Evolutionary conservation across 2,329 filamentous ascomycete genomes (phyloP), one percentile per base, ranked within the genome.

Genomic region (Fusarium sp.): DNA sequence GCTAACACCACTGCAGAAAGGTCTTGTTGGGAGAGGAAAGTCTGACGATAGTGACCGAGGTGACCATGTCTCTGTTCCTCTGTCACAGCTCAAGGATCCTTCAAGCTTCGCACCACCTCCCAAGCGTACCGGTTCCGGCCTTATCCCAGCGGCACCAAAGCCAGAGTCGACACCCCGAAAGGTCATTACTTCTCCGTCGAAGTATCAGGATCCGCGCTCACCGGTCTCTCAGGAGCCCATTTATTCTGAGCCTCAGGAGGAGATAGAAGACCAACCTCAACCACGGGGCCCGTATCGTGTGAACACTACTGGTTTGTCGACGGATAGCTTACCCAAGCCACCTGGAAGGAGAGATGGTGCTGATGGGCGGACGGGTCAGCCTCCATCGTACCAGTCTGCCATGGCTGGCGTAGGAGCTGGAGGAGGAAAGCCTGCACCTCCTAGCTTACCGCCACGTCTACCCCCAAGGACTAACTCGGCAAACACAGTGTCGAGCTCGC

Each of bases 61-160:
- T 32, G 71, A 78, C 56, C 82, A 83, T 68, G 77, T 80, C 44
- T 79, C 86, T 32, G 83, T 84, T 17, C 93, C 94, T 2, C 80
- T 96, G 43, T 83, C 88, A 10, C 84, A 87, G 5, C 84, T 97
- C 30, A 89, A 88, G 75, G 93, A 97, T 75, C 94, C 93, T 2
- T 78, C 87, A 2, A 86, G 88, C 17, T 97, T 97, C 76, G 93
- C 87, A 3, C 92, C 93, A 23, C 94, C 94, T 25, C 94, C 94
- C 1, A 94, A 88, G 72, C 91, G 80, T 37, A 77, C 77, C 27
- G 73, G 74, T 60, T 67, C 77, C 43, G 85, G 79, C 78, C 75
- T 72, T 43, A 68, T 63, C 15, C 70, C 73, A 4, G 59, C 73
- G 4, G 58, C 70, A 19, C 75, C 75, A 20, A 72, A 75, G 15